A percentile compares a stretch with the other conserved stretches of the same genome.
Evolutionary conservation across 176 grass and related monocot species (phyloP).

Genomic region (Typha latifolia): DNA sequence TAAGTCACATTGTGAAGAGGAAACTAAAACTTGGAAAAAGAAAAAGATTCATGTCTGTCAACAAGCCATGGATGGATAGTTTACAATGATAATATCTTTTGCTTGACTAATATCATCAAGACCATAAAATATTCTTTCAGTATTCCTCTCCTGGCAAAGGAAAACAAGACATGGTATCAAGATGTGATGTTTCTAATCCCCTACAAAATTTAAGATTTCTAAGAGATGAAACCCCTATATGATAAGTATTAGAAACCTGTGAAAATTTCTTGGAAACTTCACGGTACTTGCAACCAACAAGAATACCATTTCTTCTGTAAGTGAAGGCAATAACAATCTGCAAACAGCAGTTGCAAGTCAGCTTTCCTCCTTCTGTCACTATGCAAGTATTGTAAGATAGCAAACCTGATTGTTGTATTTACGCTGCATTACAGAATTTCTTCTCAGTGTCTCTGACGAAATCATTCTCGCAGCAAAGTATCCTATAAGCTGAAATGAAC

Average conservation of each 20-base stretch:
- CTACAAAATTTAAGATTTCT: neutral
- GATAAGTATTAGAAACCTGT: slow-evolving; percentile 45
- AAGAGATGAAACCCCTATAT: neutral
- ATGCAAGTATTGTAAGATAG: slow-evolving; percentile 13
- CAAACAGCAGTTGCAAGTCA: slow-evolving; percentile 3
- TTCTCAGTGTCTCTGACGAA: slow-evolving; percentile 58
- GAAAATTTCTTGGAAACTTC: slow-evolving; percentile 58
- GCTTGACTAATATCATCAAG: slow-evolving; percentile 73
- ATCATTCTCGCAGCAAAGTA: slow-evolving; percentile 78
- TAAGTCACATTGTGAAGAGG: slow-evolving; percentile 7
- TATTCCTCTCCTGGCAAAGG: slow-evolving; percentile 51
- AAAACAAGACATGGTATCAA: slow-evolving; percentile 18
- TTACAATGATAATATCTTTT: slow-evolving; percentile 93
- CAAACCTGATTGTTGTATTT: slow-evolving; percentile 37
- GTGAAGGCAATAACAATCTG: slow-evolving; percentile 91
- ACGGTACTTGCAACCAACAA: slow-evolving; percentile 90
- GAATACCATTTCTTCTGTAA: slow-evolving; percentile 52
- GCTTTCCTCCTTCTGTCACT: neutral
- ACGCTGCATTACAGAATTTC: slow-evolving; percentile 61
- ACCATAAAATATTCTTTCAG: slow-evolving; percentile 89
- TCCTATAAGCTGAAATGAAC: slow-evolving; percentile 52
- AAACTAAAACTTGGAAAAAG: slow-evolving; percentile 7
- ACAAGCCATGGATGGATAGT: slow-evolving; percentile 9
- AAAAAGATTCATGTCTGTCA: slow-evolving; percentile 3
- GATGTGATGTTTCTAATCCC: slow-evolving; percentile 13